These are phyloP conservation scores for Cucumis sativus DNA, from an alignment of 306 rosid species.

Conservation along the genomic window DNA sequence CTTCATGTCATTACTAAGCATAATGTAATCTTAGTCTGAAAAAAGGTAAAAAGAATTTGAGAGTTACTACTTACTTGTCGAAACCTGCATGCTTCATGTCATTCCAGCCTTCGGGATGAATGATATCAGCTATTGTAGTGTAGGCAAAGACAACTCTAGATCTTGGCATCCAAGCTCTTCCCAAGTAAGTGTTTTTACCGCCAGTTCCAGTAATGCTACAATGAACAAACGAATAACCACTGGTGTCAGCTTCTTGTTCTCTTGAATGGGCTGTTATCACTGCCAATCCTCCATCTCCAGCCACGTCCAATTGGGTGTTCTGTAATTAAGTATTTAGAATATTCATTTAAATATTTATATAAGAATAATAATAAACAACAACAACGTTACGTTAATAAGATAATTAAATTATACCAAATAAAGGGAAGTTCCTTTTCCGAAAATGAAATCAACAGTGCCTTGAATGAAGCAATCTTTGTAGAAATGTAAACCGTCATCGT, in stretches of 20 bases:
- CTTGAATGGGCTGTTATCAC: constrained; percentile 52
- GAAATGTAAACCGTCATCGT: constrained; percentile 30
- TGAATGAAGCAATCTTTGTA: constrained; percentile 30
- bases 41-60: too few species aligned
- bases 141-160: constrained; percentile 36
- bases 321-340: background rate
- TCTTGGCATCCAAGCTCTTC: constrained; percentile 40
- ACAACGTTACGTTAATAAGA: too few species aligned
- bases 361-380: too few species aligned
- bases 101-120: constrained; percentile 33
- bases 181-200: constrained; percentile 17
- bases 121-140: constrained; percentile 9
- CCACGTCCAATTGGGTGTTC: constrained; percentile 20
- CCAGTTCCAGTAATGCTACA: constrained; percentile 29
- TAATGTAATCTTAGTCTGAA: too few species aligned
- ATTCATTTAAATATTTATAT: too few species aligned
- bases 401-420: constrained; percentile 21
- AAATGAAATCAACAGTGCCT: constrained; percentile 34
- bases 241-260: background rate
- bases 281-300: constrained; percentile 7
- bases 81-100: background rate
- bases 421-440: constrained; percentile 31
- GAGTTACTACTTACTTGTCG: too few species aligned
- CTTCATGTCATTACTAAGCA: too few species aligned
- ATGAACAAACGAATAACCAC: constrained; percentile 41